These are phyloP conservation scores for Brasenia schreberi DNA, from an alignment of 164 flowering plant genomes.

Conservation along the genomic window DNA sequence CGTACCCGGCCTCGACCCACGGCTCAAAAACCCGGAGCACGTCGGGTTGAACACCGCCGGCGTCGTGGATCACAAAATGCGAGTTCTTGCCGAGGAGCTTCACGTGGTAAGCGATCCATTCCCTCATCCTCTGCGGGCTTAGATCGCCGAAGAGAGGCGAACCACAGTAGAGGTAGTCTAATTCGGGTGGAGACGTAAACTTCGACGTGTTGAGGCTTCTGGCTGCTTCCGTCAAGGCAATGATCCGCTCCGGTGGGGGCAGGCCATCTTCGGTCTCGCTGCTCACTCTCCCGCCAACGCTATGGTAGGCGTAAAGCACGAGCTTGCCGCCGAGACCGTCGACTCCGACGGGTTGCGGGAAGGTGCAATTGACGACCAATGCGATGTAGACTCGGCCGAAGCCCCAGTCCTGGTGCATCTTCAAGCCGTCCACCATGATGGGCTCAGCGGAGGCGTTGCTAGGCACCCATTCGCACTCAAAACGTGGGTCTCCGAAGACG, in stretches of 20 bases:
- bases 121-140: conserved; percentile 78
- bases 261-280: conserved; percentile 18
- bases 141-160: conserved; percentile 63
- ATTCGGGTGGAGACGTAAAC: conserved; percentile 22
- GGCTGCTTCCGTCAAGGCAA: conserved; percentile 33
- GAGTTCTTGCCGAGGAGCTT: conserved; percentile 53
- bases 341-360: conserved; percentile 27
- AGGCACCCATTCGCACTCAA: conserved; percentile 53
- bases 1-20: conserved; percentile 87
- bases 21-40: conserved; percentile 73
- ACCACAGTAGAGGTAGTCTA: conserved; percentile 83
- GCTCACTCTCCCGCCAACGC: too few relatives aligned
- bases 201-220: conserved; percentile 20
- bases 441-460: background rate
- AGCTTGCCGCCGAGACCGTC: conserved; percentile 51
- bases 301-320: conserved; percentile 39
- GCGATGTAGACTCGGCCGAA: conserved; percentile 88
- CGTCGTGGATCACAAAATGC: conserved; percentile 84
- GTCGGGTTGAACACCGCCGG: conserved; percentile 73
- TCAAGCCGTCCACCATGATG: conserved; percentile 17
- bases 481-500: conserved; percentile 27
- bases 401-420: conserved; percentile 85
- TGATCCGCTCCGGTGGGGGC: conserved; percentile 28
- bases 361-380: conserved; percentile 81
- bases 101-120: conserved; percentile 91